Evolutionary conservation across 2,329 filamentous ascomycete species (phyloP), one percentile per base, ranked within the genome.

Genomic region (Fusarium sp.): DNA sequence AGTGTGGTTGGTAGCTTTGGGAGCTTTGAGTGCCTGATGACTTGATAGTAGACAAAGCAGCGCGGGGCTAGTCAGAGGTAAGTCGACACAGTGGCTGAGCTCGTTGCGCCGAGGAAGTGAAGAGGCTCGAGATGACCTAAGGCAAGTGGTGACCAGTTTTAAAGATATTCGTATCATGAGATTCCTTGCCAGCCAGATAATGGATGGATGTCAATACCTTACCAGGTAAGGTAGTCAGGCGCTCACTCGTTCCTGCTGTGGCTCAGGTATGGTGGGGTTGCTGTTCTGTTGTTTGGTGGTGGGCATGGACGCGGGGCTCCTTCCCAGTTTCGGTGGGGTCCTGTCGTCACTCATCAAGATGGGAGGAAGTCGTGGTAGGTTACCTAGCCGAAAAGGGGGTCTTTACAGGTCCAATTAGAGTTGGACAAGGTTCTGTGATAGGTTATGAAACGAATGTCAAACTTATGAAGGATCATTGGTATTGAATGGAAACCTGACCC

Each of bases 331-430:
- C 37, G 49, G 71, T 65, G 67, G 71, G 50, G 53, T 59, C 19
- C 40, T 74, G 71, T 74, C 71, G 71, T 74, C 71, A 74, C 67
- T 68, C 30, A 9, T 60, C 56, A 66, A 46, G 44, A 47, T 25
- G 32, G 42, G 23, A 43, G 46, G 62, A 40, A 53, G 44, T 53
- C 28, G 33, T 35, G 54, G 56, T 21, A 56, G 37, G 64, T 67
- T 67, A 16, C 13, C 30, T 60, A 61, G 60, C 52, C 47, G 56
- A 64, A 68, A 61, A 71, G 47, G 35, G 58, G 47, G 50, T 11
- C 47, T 58, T 64, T 52, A 25, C 49, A 65, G 64, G 15, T 28
- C 43, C n/a, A 69, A 53, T 54, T 60, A 60, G 43, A 64, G 52
- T 52, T 66, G 50, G 40, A 43, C 46, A 66, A 43, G 52, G 65